Evolutionary conservation across 805 yeast genomes (phyloP).

Genomic region (Ogataea paradorogensis): DNA sequence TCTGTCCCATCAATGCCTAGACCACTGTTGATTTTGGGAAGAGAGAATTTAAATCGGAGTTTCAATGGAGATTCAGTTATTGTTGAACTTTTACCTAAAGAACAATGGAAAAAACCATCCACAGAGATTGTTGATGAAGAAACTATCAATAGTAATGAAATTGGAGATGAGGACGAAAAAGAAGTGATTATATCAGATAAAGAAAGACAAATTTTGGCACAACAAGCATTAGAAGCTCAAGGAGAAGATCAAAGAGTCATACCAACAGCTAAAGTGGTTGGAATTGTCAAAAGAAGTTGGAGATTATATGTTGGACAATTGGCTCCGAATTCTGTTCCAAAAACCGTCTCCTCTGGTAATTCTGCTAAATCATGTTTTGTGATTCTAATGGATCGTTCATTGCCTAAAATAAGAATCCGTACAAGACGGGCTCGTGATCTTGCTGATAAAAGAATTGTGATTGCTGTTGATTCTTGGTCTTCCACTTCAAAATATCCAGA

Average conservation of each 20-base stretch:
- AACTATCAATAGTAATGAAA: conserved; percentile 54
- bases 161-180: conserved; percentile 52
- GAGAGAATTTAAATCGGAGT: conserved; percentile 82
- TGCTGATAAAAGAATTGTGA: conserved; percentile 85
- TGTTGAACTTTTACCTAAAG: conserved; percentile 81
- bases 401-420: conserved; percentile 82
- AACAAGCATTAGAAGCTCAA: conserved; percentile 70
- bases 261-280: conserved; percentile 94
- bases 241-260: conserved; percentile 46
- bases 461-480: conserved; percentile 93
- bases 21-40: conserved; percentile 79
- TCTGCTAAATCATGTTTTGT: conserved; percentile 80
- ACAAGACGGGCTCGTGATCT: conserved; percentile 84
- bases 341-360: conserved; percentile 51
- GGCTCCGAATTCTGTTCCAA: conserved; percentile 65
- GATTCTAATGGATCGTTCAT: conserved; percentile 79
- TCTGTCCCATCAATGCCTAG: conserved; percentile 68
- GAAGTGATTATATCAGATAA: conserved; percentile 54
- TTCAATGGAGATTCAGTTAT: conserved; percentile 91
- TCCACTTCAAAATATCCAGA: conserved; percentile 78
- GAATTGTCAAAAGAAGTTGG: conserved; percentile 89
- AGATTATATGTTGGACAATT: conserved; percentile 94
- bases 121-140: conserved; percentile 76
- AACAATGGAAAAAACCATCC: conserved; percentile 86
- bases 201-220: conserved; percentile 69